These are phyloP conservation scores for Saturnispora quitensis DNA, from an alignment of 805 yeast species.

Conservation along the genomic window DNA sequence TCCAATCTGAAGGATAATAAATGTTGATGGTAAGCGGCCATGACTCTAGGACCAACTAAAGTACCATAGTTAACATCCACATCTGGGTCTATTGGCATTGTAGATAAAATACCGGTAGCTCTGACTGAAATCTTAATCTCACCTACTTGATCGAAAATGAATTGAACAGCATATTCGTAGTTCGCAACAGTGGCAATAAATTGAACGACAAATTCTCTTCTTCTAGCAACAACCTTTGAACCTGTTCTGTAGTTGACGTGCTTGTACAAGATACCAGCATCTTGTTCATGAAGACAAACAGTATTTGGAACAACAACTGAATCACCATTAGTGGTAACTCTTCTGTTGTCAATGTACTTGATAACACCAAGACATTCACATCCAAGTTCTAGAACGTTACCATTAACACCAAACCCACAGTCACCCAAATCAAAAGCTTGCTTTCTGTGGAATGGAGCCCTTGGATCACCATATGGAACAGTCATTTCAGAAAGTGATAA, in stretches of 20 bases:
- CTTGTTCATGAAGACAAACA: conserved; percentile 75
- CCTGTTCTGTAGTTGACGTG: conserved; percentile 73
- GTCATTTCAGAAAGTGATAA: conserved; percentile 75
- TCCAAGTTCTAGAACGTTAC: conserved; percentile 60
- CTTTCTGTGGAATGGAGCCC: conserved; percentile 77
- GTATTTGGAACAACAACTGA: conserved; percentile 58
- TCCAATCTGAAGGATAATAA: conserved; percentile 71
- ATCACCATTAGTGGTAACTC: conserved; percentile 50
- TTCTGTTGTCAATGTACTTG: conserved; percentile 58
- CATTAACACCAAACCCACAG: conserved; percentile 70
- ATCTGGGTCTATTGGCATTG: conserved; percentile 71
- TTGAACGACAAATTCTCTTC: conserved; percentile 71
- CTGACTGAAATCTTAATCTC: conserved; percentile 69
- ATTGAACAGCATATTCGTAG: conserved; percentile 69
- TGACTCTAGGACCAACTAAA: conserved; percentile 66
- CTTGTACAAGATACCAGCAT: conserved; percentile 66
- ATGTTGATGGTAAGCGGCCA: conserved; percentile 84
- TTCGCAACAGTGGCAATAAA: conserved; percentile 79
- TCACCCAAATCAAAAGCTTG: conserved; percentile 85
- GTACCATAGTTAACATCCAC: conserved; percentile 59
- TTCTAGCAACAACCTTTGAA: conserved; percentile 63
- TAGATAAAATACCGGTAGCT: conserved; percentile 81
- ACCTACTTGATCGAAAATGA: conserved; percentile 70
- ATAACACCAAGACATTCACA: conserved; percentile 80
- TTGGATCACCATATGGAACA: conserved; percentile 80